These are phyloP conservation scores for Ligustrum vulgare DNA, from an alignment of 257 asterid species.

Conservation along the genomic window DNA sequence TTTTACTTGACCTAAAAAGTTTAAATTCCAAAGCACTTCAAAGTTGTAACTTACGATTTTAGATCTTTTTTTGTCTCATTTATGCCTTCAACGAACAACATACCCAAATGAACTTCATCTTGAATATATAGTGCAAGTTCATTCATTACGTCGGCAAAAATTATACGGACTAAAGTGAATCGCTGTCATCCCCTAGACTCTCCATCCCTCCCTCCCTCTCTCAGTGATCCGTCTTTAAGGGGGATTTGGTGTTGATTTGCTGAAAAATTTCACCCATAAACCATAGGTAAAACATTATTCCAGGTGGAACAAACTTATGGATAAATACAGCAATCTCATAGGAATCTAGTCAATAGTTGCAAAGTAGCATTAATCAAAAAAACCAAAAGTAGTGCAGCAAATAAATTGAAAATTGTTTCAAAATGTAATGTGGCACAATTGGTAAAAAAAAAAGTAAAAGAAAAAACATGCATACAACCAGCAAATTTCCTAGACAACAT, in stretches of 20 bases:
- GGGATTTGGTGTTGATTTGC: neutral
- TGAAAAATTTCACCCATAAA: neutral
- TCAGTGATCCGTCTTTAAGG: neutral
- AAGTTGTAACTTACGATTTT: neutral
- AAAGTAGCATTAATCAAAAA: neutral
- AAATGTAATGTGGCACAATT: neutral
- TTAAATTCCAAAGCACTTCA: neutral
- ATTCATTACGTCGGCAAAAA: neutral
- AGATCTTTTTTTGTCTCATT: neutral
- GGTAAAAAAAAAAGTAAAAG: neutral
- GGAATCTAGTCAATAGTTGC: neutral
- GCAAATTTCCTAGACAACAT: slow-evolving; percentile 10
- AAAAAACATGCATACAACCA: neutral
- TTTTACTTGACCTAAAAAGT: neutral
- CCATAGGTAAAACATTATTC: neutral
- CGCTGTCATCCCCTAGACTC: neutral
- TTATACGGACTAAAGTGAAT: neutral
- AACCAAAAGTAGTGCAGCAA: neutral
- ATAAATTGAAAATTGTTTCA: neutral
- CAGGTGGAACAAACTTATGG: neutral
- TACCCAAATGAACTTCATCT: neutral
- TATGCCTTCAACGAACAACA: neutral
- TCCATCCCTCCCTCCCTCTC: neutral
- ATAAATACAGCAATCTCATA: neutral
- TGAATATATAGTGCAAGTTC: neutral